Evolutionary conservation across 305 asterid species (phyloP), one percentile per base, ranked within the genome.

Genomic region (Nicotiana rustica): DNA sequence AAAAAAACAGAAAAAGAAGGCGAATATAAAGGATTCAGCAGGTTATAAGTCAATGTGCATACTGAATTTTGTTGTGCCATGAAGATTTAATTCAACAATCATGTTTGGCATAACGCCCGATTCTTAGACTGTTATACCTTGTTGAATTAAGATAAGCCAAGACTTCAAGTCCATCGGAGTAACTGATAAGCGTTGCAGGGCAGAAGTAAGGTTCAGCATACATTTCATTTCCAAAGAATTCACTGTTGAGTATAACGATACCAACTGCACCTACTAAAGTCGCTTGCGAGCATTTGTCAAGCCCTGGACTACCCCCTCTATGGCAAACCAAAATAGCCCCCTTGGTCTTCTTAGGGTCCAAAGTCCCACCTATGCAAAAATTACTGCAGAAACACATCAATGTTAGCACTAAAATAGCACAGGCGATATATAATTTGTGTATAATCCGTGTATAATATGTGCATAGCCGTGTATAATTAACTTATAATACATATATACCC

Each of bases 311-410:
- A 0, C 77, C 84, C 5, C 97, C 99, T 81, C 98, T 83, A 21
- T 88, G 67, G 25, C 99, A 95, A 9, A 92, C 92, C 10, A 95
- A 86, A 17, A 95, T 90, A 69, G 91, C 90, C 1, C 94, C 97
- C 86, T 86, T 82, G 44, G 78, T 96, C 83, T 92, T 92, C 15
- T 60, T 33, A 0, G 89, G 69, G 76, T 95, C 96, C 78, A 95
- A 82, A 0, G 91, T 82, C 5, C 86, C 86, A 0, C 67, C 52
- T 55, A 67, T 75, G 84, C 99, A 95, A 6, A 91, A 88, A 10
- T 65, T 69, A 62, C 98, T 93, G 91, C 33, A 82, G 14, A 52
- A 75, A 0, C 44, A 52, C 44, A 7, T 25, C 25, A 14, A 7
- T 1, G 64, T 49, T 25, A 52, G 41, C 79, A 2, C 49, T 41